Evolutionary conservation across 148 eudicot species (phyloP).

Genomic region (Selenicereus undatus): DNA sequence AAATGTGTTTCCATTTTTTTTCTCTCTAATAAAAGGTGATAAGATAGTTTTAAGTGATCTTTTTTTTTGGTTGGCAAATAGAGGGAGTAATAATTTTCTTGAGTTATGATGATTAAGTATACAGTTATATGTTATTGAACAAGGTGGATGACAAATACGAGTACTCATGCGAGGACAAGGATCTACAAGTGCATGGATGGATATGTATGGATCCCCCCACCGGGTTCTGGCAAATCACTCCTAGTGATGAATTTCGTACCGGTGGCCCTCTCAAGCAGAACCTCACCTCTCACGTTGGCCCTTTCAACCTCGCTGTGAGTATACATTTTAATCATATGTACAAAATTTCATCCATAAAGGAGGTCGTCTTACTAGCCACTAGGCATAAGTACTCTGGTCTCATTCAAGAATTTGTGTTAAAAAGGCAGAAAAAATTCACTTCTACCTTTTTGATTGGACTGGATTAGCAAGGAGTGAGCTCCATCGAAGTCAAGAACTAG

Average conservation of each 20-base stretch:
- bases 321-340: too few species aligned
- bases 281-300: conserved; percentile 90
- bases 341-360: background rate
- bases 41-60: background rate
- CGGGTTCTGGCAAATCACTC: conserved; percentile 85
- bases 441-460: conserved; percentile 10
- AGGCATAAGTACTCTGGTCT: too few species aligned
- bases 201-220: conserved; percentile 56
- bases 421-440: too few species aligned
- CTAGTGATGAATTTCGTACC: conserved; percentile 73
- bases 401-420: too few species aligned
- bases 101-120: background rate
- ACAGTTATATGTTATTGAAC: background rate
- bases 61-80: background rate
- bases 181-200: conserved; percentile 80
- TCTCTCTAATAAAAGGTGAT: too few species aligned
- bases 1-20: too few species aligned
- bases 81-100: background rate
- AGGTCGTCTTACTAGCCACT: too few species aligned
- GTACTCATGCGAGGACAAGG: conserved; percentile 68
- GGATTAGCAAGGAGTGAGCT: too few species aligned
- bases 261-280: conserved; percentile 85
- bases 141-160: conserved; percentile 89
- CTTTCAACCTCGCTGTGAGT: conserved; percentile 64
- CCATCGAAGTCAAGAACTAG: too few species aligned